These are phyloP conservation scores for Glycyrrhiza uralensis DNA, from an alignment of 306 rosid genomes.

Conservation along the genomic window DNA sequence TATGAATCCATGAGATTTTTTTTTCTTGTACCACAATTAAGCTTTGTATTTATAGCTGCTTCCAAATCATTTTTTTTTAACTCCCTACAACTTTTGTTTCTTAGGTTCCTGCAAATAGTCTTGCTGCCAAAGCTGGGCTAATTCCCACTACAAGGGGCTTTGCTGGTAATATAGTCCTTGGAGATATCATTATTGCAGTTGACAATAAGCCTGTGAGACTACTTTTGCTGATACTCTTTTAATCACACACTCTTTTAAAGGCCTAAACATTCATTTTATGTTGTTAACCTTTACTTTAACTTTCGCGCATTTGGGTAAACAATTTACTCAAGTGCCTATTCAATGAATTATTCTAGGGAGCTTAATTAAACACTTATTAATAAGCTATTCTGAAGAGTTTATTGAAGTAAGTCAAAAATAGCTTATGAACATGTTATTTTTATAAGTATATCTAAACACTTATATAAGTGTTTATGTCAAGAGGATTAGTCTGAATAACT, in stretches of 20 bases:
- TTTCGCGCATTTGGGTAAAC: no score
- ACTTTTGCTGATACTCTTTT: conserved; percentile 26
- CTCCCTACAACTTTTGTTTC: neutral
- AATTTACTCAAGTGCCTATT: no score
- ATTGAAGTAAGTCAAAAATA: no score
- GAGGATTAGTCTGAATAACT: no score
- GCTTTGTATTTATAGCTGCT: neutral
- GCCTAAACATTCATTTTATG: conserved; percentile 9
- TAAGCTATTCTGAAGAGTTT: no score
- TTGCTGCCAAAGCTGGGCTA: conserved; percentile 81
- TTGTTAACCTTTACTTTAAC: neutral
- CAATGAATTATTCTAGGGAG: no score
- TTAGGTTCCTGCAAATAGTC: conserved; percentile 81
- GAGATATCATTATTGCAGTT: conserved; percentile 79
- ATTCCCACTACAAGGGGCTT: conserved; percentile 84
- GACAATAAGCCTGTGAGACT: conserved; percentile 75
- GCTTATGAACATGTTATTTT: no score
- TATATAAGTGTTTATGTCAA: no score
- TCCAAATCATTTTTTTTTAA: neutral
- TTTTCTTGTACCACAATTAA: neutral
- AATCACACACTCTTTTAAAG: neutral
- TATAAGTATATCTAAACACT: no score
- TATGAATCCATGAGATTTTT: neutral
- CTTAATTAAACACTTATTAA: no score
- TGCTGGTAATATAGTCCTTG: conserved; percentile 83